Evolutionary conservation across 495 filamentous ascomycete genomes (phyloP).

Genomic region (Hypoxylon subgilvum): DNA sequence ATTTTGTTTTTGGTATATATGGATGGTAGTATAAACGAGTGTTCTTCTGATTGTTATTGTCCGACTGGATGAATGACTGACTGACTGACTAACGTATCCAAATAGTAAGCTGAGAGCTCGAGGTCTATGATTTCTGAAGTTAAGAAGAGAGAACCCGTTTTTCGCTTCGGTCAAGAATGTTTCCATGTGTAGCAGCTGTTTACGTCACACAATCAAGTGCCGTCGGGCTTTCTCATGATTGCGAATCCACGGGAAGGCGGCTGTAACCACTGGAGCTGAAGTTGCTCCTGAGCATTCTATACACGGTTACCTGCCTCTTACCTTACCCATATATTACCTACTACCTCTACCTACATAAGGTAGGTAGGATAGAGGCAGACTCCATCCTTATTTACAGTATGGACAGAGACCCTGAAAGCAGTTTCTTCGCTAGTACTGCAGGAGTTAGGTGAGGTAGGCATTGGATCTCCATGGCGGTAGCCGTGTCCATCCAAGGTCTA

Average conservation of each 20-base stretch:
- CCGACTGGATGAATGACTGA: neutral
- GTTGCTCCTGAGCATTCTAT: conserved; percentile 4
- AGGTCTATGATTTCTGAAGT: neutral
- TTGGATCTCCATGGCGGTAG: too few relatives aligned
- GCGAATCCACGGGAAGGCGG: neutral
- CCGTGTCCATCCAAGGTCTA: too few relatives aligned
- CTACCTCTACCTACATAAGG: neutral
- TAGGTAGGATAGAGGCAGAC: too few relatives aligned
- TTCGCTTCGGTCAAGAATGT: neutral
- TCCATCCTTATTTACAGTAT: too few relatives aligned
- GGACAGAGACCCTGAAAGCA: too few relatives aligned
- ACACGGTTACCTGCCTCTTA: too few relatives aligned
- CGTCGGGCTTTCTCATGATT: conserved; percentile 16
- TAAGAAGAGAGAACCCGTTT: neutral
- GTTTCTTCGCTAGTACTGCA: too few relatives aligned
- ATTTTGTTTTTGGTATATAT: too few relatives aligned
- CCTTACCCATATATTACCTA: too few relatives aligned
- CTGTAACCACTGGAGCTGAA: conserved; percentile 2
- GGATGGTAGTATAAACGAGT: too few relatives aligned
- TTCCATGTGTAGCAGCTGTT: too few relatives aligned
- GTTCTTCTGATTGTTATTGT: conserved; percentile 2
- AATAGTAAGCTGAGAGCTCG: neutral
- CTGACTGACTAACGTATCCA: neutral
- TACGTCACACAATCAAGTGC: conserved; percentile 9
- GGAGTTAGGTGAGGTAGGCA: too few relatives aligned